Evolutionary conservation across 345 rosid genomes (phyloP).

Genomic region (sweet orange (Citrus sinensis)): DVS_A1.0 CM039164.1:19892001-19892500

Average conservation of each 20-base stretch:
- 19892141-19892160: conserved; percentile 69
- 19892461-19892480: conserved; percentile 60
- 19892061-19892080: conserved; percentile 91
- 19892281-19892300: conserved; percentile 74
- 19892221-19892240: too few species aligned
- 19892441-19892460: conserved; percentile 92
- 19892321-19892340: conserved; percentile 85
- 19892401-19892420: conserved; percentile 33
- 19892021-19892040: too few species aligned
- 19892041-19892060: neutral
- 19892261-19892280: conserved; percentile 63
- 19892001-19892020: neutral
- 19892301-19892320: conserved; percentile 85
- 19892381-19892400: conserved; percentile 42
- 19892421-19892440: conserved; percentile 69
- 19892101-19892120: conserved; percentile 95
- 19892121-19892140: conserved; percentile 97
- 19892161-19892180: conserved; percentile 57
- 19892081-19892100: conserved; percentile 75
- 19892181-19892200: conserved; percentile 62
- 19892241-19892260: too few species aligned
- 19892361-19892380: conserved; percentile 59
- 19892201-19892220: conserved; percentile 9
- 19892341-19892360: conserved; percentile 68
- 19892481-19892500: conserved; percentile 74